Evolutionary conservation across 169 alveolate genomes (phyloP).

Genomic region (Babesia gibsoni): DNA sequence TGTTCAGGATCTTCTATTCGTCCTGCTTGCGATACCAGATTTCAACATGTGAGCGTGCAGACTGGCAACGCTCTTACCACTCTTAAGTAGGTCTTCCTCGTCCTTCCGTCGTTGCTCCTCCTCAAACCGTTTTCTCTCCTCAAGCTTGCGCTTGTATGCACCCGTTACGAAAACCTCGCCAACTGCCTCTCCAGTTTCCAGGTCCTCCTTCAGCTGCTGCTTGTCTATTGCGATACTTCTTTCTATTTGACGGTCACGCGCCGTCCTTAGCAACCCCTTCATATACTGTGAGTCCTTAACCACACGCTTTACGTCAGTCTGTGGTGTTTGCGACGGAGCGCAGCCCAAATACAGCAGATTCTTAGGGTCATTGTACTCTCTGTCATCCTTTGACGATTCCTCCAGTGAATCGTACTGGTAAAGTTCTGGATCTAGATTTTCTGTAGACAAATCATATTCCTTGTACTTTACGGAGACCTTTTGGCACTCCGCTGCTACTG

Average conservation of each 20-base stretch:
- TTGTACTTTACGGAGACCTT: neutral
- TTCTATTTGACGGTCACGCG: conserved; percentile 71
- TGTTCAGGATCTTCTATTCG: neutral
- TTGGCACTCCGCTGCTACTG: conserved; percentile 5
- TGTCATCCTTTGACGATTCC: conserved; percentile 1
- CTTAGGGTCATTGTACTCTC: neutral
- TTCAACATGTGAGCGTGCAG: conserved; percentile 65
- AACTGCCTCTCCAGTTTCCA: conserved; percentile 40
- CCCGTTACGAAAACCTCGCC: conserved; percentile 75
- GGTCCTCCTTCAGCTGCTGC: conserved; percentile 64
- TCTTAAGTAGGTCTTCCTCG: conserved; percentile 35
- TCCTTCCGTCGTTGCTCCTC: conserved; percentile 58
- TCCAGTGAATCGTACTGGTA: conserved; percentile 25
- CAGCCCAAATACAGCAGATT: conserved; percentile 14
- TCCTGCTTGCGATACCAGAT: conserved; percentile 55
- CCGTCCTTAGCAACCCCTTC: conserved; percentile 65
- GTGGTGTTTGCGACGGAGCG: conserved; percentile 36
- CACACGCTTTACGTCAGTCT: neutral
- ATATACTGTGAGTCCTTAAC: conserved; percentile 69
- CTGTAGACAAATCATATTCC: conserved; percentile 29
- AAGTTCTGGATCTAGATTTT: conserved; percentile 21
- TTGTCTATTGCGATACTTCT: conserved; percentile 71
- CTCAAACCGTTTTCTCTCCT: conserved; percentile 64
- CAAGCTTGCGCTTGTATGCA: conserved; percentile 74
- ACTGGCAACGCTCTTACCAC: conserved; percentile 64